Evolutionary conservation across 1,139 yeast genomes (phyloP).

Genomic region (Diutina neorugosa): DNA sequence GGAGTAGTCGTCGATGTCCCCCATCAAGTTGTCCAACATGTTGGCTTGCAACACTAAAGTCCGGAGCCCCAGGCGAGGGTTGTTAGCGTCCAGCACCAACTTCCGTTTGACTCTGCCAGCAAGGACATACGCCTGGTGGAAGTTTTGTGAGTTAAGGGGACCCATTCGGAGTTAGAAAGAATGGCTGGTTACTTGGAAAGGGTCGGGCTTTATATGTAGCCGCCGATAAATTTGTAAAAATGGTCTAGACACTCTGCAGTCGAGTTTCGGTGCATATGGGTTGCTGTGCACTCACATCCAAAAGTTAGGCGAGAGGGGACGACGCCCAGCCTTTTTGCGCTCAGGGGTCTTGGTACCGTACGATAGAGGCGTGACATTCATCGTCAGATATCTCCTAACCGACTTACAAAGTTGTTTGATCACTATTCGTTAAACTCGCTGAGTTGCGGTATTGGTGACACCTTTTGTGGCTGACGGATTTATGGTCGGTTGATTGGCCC

Average conservation of each 20-base stretch:
- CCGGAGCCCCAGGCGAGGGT: conserved; percentile 49
- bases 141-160: not conserved
- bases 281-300: not conserved
- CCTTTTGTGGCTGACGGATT: not conserved
- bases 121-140: conserved; percentile 39
- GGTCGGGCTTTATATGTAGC: not conserved
- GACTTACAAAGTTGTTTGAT: too few relatives aligned
- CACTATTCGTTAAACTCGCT: too few relatives aligned
- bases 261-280: not conserved
- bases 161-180: not conserved
- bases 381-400: too few relatives aligned
- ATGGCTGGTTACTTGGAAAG: too few relatives aligned
- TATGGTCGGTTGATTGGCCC: not conserved
- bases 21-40: conserved; percentile 60
- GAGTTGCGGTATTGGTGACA: not conserved
- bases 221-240: not conserved
- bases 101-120: conserved; percentile 62
- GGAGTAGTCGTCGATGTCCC: conserved; percentile 17
- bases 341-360: too few relatives aligned
- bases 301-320: too few relatives aligned
- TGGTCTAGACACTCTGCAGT: not conserved
- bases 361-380: too few relatives aligned
- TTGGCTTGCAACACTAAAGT: conserved; percentile 66
- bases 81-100: conserved; percentile 53
- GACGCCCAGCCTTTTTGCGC: too few relatives aligned